A percentile compares a stretch with the other conserved stretches of the same genome.
Conservation (phyloP, 352 stramenopile genomes). For the Phytophthora sp. region DNA sequence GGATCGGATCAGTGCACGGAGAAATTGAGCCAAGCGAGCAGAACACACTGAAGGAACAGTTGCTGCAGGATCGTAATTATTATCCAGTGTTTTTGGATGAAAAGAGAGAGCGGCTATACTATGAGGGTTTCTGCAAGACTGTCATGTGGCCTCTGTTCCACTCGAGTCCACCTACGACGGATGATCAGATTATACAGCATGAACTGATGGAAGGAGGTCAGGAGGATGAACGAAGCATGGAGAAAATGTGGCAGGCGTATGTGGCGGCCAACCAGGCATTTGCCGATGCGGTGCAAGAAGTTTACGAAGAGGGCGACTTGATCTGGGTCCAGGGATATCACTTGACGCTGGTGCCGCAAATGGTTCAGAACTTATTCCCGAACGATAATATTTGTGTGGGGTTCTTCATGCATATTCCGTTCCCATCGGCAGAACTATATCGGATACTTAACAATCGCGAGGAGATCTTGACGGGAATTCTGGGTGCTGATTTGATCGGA, state of each 20-base stretch:
- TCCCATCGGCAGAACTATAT: constrained; percentile 90
- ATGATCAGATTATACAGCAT: constrained; percentile 75
- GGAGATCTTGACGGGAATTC: constrained; percentile 87
- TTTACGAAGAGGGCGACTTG: constrained; percentile 90
- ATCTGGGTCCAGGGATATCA: constrained; percentile 94
- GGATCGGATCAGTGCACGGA: constrained; percentile 83
- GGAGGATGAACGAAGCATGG: constrained; percentile 71
- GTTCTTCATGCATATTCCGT: constrained; percentile 92
- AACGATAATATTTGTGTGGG: constrained; percentile 91
- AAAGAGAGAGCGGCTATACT: constrained; percentile 87
- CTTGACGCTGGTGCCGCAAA: constrained; percentile 88
- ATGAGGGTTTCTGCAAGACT: constrained; percentile 92
- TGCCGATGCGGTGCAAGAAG: constrained; percentile 84
- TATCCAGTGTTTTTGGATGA: constrained; percentile 91
- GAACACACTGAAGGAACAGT: constrained; percentile 82
- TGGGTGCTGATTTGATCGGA: constrained; percentile 88
- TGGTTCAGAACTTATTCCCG: constrained; percentile 88
- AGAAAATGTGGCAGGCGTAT: constrained; percentile 90
- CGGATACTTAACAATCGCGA: constrained; percentile 90
- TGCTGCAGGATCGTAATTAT: constrained; percentile 91
- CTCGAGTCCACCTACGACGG: constrained; percentile 79
- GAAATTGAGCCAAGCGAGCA: constrained; percentile 83
- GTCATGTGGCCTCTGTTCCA: constrained; percentile 93
- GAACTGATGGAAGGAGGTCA: constrained; percentile 54
- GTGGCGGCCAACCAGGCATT: constrained; percentile 88